A percentile compares a stretch with the other conserved stretches of the same genome.
phyloP scores from a whole-genome alignment of 1,284 basidiomycete genomes.

The Butyriboletus appendiculatus region DNA sequence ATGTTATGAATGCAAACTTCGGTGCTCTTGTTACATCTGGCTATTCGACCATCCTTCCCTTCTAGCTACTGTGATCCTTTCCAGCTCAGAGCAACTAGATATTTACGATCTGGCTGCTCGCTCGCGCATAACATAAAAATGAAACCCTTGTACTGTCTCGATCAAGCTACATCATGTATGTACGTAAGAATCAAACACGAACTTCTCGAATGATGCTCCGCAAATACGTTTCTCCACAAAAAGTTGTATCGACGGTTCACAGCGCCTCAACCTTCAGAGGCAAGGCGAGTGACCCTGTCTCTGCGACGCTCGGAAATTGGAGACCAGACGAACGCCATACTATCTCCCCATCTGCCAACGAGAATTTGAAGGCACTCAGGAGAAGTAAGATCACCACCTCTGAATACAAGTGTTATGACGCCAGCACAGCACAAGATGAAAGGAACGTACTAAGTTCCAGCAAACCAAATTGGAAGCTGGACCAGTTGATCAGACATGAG shows the following conservation, averaged over 20 bases:
- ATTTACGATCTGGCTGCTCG: too few relatives aligned
- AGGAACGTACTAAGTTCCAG: constrained; percentile 4
- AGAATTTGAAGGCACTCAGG: constrained; percentile 3
- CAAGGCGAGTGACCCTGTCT: constrained; percentile 1
- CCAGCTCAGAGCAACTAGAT: too few relatives aligned
- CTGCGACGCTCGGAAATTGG: constrained; percentile 3
- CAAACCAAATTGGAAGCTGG: constrained; percentile 5
- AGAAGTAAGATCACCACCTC: constrained; percentile 5
- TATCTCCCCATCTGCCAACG: neutral
- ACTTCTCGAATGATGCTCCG: neutral
- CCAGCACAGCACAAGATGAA: neutral
- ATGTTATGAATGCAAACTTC: neutral
- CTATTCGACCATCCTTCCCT: neutral
- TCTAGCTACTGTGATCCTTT: neutral
- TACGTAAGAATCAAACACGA: too few relatives aligned
- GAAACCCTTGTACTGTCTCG: neutral
- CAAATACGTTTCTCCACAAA: neutral
- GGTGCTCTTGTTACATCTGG: too few relatives aligned
- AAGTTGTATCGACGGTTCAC: neutral
- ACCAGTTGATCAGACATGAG: neutral
- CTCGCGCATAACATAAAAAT: neutral
- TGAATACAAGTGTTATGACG: neutral
- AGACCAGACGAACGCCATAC: constrained; percentile 10
- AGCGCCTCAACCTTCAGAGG: constrained; percentile 3
- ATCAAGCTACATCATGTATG: too few relatives aligned